Conservation (phyloP, 805 yeast species). For the Candida tammaniensis region DNA sequence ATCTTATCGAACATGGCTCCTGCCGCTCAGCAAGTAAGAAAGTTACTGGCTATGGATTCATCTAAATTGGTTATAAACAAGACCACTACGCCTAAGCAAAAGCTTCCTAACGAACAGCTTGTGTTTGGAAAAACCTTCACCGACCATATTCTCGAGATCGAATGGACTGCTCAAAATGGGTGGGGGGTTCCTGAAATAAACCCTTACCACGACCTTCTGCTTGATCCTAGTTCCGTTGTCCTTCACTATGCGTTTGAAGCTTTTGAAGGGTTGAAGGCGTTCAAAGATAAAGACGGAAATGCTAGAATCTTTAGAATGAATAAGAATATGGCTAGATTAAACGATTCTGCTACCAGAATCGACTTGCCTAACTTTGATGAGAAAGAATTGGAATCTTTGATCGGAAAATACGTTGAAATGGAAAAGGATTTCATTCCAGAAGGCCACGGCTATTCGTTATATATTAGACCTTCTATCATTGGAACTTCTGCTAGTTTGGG, state of each 20-base stretch:
- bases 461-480: conserved; percentile 91
- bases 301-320: conserved; percentile 87
- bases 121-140: conserved; percentile 60
- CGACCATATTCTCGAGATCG: conserved; percentile 82
- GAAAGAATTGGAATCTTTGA: conserved; percentile 70
- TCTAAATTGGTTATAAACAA: conserved; percentile 33
- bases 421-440: conserved; percentile 81
- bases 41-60: no score
- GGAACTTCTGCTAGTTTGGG: conserved; percentile 91
- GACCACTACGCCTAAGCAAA: conserved; percentile 34
- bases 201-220: conserved; percentile 71
- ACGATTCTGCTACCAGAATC: conserved; percentile 82
- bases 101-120: conserved; percentile 38
- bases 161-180: conserved; percentile 75
- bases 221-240: conserved; percentile 89
- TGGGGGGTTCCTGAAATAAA: conserved; percentile 89
- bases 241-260: conserved; percentile 94
- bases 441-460: conserved; percentile 85
- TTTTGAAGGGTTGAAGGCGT: conserved; percentile 96
- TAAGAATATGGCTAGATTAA: conserved; percentile 89
- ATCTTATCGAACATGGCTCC: no score
- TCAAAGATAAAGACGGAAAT: conserved; percentile 58
- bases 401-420: conserved; percentile 70
- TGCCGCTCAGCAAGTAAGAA: no score
- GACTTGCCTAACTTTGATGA: conserved; percentile 84